Evolutionary conservation across 1,284 basidiomycete genomes (phyloP), one percentile per base, ranked within the genome.

Genomic region (Leccinum ponderosum): DNA sequence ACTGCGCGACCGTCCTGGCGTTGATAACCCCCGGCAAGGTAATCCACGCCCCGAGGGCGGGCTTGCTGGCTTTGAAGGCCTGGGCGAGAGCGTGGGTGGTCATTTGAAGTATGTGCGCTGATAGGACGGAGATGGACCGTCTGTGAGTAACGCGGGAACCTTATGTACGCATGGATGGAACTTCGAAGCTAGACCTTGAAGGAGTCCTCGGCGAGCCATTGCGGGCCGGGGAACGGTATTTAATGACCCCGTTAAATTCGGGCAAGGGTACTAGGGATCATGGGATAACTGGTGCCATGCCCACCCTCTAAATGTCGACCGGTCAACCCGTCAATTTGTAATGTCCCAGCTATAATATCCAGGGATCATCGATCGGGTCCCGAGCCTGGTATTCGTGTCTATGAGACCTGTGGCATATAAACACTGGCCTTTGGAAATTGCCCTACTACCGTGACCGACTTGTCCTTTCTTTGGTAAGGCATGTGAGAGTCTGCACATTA

Each of bases 1-100:
- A 78, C 61, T 81, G 77, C 0, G 85, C 86, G 48, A 84, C 79
- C 1, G 79, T 78, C 22, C 86, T 80, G 2, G 86, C 85, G 63
- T 82, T 79, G 66, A 86, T 79, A 7, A 77, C 69, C 14, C 84
- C 82, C 1, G 84, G 82, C 8, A 84, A 67, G 29, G 86, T 89
- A 39, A 89, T 74, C 87, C 89, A 91, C n/a, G 83, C 84, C 6
- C 89, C 88, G 63, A 90, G 86, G 3, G 88, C 87, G n/a, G 84
- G 78, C 63, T 79, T 80, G 59, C 79, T 76, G 1, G 78, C 72
- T 58, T 77, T 79, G 66, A 88, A 79, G 4, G 80, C 77, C 55
- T 77, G 77, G 55, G 82, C 71, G 35, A 87, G 80, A 4, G 81
- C 64, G 67, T 83, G 81, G 12, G 75, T 68, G 25, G 76, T 68